Evolutionary conservation across 257 asterid species (phyloP), one percentile per base, ranked within the genome.

Genomic region (Datura wrightii): DNA sequence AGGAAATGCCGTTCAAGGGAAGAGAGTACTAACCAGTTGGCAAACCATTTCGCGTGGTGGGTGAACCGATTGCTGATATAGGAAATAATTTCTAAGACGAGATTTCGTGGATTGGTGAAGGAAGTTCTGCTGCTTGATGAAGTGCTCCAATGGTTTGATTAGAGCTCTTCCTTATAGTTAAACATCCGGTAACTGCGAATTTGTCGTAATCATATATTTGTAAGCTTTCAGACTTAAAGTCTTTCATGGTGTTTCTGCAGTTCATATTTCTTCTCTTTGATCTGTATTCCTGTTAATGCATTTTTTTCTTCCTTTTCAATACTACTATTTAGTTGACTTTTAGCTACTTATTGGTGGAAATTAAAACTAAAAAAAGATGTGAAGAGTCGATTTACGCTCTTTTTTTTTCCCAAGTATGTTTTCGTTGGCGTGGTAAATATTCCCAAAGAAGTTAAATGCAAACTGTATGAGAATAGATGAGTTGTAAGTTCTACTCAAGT

Each of bases 1-100:
- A 78, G 82, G 82, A 78, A 78, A 78, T 78, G 82, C 63, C n/a
- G 19, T 65, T 65, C 15, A 65, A 65, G 18, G 72, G 82, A 52
- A 58, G 63, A 78, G 82, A 78, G 31, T 78, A 78, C 58, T 78
- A 52, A 52, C 24, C 46, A 78, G 48, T 31, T 52, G 19, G 46
- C 46, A 50, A 52, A 78, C 63, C 42, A 34, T 14, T 31, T 78
- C 19, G 63, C 3, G 63, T 31, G 62, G 46, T 31, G 63, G 46
- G 15, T 50, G 46, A 78, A 16, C 62, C 13, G 42, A 52, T 78
- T 37, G 63, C 39, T 78, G 82, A 58, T 50, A 37, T 19, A 74
- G 19, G 58, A 74, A 46, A 19, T 48, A 74, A 24, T 74, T 74
- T 50, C 81, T 24, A 31, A 78, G 63, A 8, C 24, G 7, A 78